Percentiles rank a stretch among this genome's conserved stretches.
Evolutionary conservation across 352 stramenopile species (phyloP).

Genomic region (Phytopythium vexans): DNA sequence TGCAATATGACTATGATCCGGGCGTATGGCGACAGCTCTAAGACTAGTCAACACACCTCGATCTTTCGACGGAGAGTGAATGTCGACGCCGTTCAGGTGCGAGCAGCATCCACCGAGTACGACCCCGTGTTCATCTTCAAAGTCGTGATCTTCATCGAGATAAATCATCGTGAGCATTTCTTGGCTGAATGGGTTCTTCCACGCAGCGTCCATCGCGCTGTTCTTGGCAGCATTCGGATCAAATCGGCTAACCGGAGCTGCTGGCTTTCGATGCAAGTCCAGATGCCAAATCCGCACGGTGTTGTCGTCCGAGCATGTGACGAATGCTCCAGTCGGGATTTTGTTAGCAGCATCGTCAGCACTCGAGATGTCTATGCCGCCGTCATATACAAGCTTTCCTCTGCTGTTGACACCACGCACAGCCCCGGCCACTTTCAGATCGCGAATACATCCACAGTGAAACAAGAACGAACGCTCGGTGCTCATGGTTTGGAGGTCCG

Average conservation of each 20-base stretch:
- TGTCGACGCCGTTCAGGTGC: constrained; percentile 28
- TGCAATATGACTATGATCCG: constrained; percentile 57
- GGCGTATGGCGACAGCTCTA: constrained; percentile 43
- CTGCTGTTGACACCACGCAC: constrained; percentile 49
- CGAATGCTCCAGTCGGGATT: constrained; percentile 62
- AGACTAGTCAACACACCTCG: constrained; percentile 38
- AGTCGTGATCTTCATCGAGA: constrained; percentile 39
- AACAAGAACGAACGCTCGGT: constrained; percentile 79
- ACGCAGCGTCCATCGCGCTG: constrained; percentile 20
- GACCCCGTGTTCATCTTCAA: constrained; percentile 32
- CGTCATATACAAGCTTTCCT: constrained; percentile 53
- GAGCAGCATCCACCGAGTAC: constrained; percentile 62
- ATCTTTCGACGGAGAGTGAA: constrained; percentile 38
- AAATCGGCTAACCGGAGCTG: constrained; percentile 26
- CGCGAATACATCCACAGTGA: constrained; percentile 68
- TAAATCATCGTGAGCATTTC: constrained; percentile 75
- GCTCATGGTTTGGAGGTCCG: constrained; percentile 39
- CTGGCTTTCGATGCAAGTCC: constrained; percentile 51
- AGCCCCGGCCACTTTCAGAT: constrained; percentile 52
- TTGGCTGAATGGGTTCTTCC: constrained; percentile 68
- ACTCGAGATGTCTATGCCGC: constrained; percentile 10
- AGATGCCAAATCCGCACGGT: constrained; percentile 87
- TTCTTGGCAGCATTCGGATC: constrained; percentile 8
- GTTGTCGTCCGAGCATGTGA: constrained; percentile 86
- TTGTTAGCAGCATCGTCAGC: constrained; percentile 7